Conservation (phyloP, 345 rosid species). For the Citrus trifoliata region DNA sequence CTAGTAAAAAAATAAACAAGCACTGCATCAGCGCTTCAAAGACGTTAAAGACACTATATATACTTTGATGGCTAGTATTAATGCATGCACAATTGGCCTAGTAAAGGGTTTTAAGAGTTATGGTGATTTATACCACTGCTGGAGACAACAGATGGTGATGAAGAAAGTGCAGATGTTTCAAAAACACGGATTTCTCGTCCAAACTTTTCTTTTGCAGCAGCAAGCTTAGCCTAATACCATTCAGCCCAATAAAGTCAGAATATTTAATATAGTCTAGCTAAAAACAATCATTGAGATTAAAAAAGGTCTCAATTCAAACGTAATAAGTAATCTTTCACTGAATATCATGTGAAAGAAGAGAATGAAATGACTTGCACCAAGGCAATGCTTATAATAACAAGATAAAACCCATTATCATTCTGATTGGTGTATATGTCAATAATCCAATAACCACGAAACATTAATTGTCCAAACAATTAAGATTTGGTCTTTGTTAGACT, state of each 20-base stretch:
- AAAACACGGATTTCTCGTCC: conserved; percentile 79
- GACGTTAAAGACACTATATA: background rate
- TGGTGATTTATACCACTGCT: conserved; percentile 33
- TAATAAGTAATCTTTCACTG: background rate
- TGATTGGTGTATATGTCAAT: background rate
- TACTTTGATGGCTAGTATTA: background rate
- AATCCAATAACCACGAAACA: background rate
- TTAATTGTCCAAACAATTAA: background rate
- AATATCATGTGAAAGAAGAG: background rate
- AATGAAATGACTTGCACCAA: background rate
- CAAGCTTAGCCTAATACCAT: conserved; percentile 55
- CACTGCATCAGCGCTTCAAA: background rate
- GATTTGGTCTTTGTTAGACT: background rate
- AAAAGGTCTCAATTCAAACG: background rate
- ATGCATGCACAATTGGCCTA: background rate
- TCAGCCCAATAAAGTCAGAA: background rate
- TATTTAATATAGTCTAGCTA: background rate
- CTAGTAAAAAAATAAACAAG: conserved; percentile 30
- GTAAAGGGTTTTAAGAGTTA: background rate
- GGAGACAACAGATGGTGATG: conserved; percentile 37
- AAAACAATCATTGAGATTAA: background rate
- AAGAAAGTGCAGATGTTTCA: conserved; percentile 49
- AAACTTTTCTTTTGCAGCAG: conserved; percentile 56
- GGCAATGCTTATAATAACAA: background rate
- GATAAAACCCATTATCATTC: background rate